A percentile compares a stretch with the other conserved stretches of the same genome.
These are phyloP conservation scores for Aspergillus chevalieri DNA, from an alignment of 2,329 filamentous ascomycete species.

Conservation along the genomic window DNA sequence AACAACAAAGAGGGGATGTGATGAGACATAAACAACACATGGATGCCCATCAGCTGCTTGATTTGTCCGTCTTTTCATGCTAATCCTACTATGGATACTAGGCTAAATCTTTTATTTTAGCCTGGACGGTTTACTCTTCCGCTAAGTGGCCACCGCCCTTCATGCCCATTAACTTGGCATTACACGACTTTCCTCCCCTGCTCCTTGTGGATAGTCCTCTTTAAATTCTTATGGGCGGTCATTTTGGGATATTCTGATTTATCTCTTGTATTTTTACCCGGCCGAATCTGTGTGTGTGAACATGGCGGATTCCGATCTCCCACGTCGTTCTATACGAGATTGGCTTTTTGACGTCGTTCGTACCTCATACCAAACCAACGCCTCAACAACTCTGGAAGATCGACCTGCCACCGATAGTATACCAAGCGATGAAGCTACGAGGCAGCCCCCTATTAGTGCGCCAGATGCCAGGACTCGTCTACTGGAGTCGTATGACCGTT, in stretches of 20 bases:
- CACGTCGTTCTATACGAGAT: slow-evolving; percentile 25
- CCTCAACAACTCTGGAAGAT: slow-evolving; percentile 8
- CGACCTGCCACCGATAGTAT: slow-evolving; percentile 1
- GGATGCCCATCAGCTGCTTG: not conserved
- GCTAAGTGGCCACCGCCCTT: slow-evolving; percentile 22
- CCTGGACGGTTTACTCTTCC: slow-evolving; percentile 5
- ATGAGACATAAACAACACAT: not conserved
- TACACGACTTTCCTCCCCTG: not conserved
- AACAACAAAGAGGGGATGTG: not conserved
- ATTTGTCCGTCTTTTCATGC: not conserved
- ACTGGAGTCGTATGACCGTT: slow-evolving; percentile 34
- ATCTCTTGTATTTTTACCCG: not conserved
- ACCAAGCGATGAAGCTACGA: not conserved
- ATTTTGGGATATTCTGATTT: too few relatives aligned
- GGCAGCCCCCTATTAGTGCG: slow-evolving; percentile 4
- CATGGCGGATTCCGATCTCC: slow-evolving; percentile 23
- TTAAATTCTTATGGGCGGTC: not conserved
- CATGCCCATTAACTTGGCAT: slow-evolving; percentile 4
- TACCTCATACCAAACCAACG: slow-evolving; percentile 9
- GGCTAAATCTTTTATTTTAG: not conserved
- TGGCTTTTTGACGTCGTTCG: slow-evolving; percentile 27
- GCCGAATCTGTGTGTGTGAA: not conserved
- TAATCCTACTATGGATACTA: not conserved
- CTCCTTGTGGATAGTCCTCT: not conserved
- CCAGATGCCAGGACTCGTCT: slow-evolving; percentile 32